Conservation (phyloP, 805 yeast species). For the Metschnikowia colocasiae region DNA sequence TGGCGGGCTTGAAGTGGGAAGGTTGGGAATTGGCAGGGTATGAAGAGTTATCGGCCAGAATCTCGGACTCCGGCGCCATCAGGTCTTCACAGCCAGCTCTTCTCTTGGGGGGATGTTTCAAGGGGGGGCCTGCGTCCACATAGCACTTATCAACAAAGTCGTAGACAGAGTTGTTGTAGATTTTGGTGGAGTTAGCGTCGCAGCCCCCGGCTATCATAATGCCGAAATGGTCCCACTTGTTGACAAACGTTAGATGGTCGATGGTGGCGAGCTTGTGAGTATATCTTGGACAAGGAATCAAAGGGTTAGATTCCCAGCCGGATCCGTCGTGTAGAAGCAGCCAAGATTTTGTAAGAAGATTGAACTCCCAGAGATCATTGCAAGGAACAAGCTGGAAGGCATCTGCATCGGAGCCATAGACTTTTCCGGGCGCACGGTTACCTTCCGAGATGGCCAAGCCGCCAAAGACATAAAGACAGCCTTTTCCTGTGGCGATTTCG, state of each 20-base stretch:
- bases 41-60: no score
- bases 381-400: constrained; percentile 37
- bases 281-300: constrained; percentile 41
- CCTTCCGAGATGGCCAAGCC: constrained; percentile 46
- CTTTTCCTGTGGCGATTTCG: constrained; percentile 48
- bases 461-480: constrained; percentile 58
- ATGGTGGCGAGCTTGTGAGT: constrained; percentile 49
- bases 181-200: constrained; percentile 30
- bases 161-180: constrained; percentile 37
- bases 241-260: constrained; percentile 34
- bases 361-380: constrained; percentile 70
- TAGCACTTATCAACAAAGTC: constrained; percentile 43
- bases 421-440: background rate
- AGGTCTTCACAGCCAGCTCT: background rate
- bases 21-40: background rate
- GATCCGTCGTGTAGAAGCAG: constrained; percentile 42
- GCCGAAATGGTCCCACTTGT: constrained; percentile 43
- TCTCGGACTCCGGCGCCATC: background rate
- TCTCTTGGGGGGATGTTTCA: constrained; percentile 9
- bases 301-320: constrained; percentile 18
- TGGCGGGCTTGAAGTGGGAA: constrained; percentile 11
- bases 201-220: constrained; percentile 54
- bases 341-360: constrained; percentile 54
- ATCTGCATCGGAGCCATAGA: constrained; percentile 17
- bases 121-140: constrained; percentile 20